A percentile compares a stretch with the other conserved stretches of the same genome.
Evolutionary conservation across 306 rosid genomes (phyloP).

Genomic region (Dalbergia cultrata): DNA sequence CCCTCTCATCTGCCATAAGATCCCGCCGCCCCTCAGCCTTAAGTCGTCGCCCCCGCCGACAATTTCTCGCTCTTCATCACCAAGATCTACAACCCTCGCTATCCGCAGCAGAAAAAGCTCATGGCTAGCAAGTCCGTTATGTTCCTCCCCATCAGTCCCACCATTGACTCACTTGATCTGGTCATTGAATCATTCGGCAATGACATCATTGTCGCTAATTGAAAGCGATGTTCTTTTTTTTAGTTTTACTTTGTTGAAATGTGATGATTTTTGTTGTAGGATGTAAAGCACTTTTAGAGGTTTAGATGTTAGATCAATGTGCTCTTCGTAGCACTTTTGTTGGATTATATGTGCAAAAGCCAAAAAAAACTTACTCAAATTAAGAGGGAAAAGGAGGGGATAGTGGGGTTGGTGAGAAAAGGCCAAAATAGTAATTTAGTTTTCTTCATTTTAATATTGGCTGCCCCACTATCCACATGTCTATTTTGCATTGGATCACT

Average conservation of each 20-base stretch:
- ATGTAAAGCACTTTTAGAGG: constrained; percentile 51
- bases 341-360: constrained; percentile 30
- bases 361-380: constrained; percentile 9
- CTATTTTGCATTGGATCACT: too few species aligned
- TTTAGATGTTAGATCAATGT: constrained; percentile 41
- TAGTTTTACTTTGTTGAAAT: not conserved
- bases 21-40: constrained; percentile 28
- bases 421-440: too few species aligned
- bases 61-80: constrained; percentile 62
- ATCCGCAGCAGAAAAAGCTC: constrained; percentile 79
- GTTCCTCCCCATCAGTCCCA: constrained; percentile 55
- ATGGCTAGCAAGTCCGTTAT: constrained; percentile 67
- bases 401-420: too few species aligned
- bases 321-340: constrained; percentile 15
- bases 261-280: constrained; percentile 42
- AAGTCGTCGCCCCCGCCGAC: constrained; percentile 32
- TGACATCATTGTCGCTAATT: constrained; percentile 70
- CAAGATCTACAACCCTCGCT: constrained; percentile 67
- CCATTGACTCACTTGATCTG: constrained; percentile 61
- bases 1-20: constrained; percentile 1
- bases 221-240: constrained; percentile 2
- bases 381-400: too few species aligned
- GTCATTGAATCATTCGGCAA: constrained; percentile 58
- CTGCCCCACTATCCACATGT: too few species aligned
- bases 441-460: too few species aligned